These are phyloP conservation scores for Tulasnella sp. DNA, from an alignment of 768 basidiomycete species.

Conservation along the genomic window DNA sequence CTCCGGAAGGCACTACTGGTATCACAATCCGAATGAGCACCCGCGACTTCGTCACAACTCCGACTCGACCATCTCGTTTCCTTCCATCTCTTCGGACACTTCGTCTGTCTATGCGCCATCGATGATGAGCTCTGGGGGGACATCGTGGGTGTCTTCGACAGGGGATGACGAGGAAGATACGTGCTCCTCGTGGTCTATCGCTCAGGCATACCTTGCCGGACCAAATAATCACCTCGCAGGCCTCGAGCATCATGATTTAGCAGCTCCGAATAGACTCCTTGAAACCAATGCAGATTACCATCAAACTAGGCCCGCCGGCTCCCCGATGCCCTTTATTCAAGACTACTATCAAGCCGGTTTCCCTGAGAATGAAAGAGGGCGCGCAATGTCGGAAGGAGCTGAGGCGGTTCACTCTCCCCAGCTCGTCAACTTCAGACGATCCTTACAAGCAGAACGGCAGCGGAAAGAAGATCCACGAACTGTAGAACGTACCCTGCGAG, in stretches of 20 bases:
- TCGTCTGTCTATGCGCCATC: background rate
- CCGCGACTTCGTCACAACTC: background rate
- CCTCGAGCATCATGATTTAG: background rate
- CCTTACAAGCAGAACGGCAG: slow-evolving; percentile 8
- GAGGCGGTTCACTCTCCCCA: slow-evolving; percentile 1
- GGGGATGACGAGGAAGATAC: background rate
- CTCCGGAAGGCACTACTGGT: background rate
- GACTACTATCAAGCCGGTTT: background rate
- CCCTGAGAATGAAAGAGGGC: background rate
- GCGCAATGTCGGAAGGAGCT: slow-evolving; percentile 3
- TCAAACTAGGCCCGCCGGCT: background rate
- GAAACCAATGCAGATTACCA: background rate
- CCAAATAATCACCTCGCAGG: background rate
- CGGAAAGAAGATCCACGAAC: background rate
- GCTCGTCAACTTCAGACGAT: slow-evolving; percentile 4
- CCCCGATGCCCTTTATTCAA: background rate
- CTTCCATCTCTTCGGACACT: slow-evolving; percentile 14
- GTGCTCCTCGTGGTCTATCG: background rate
- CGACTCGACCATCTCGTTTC: slow-evolving; percentile 13
- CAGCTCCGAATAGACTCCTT: background rate
- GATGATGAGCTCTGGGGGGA: background rate
- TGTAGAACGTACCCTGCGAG: background rate
- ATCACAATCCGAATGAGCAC: background rate
- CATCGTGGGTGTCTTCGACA: background rate
- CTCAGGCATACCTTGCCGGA: background rate